Evolutionary conservation across 2,329 filamentous ascomycete genomes (phyloP), one percentile per base, ranked within the genome.

Genomic region (Seiridium cupressi): DNA sequence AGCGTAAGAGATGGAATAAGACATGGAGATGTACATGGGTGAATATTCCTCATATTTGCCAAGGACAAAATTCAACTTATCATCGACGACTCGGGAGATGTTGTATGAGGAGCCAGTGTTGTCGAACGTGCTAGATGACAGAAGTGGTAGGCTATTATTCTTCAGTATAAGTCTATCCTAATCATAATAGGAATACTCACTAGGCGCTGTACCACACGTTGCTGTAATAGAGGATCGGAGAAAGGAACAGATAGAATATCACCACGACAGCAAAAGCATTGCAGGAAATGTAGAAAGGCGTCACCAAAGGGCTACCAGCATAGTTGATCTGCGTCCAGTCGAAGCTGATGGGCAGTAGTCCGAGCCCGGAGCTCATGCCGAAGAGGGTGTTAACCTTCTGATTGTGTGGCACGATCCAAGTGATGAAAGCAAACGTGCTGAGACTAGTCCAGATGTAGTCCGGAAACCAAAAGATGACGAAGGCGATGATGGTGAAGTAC

Each of bases 1-100:
- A 10, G 68, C 74, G 56, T 76, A 76, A 13, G 72, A 71, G 32
- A 76, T 62, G 3, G 72, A 66, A 57, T 73, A 75, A 0, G 72
- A 71, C 61, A 71, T 67, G 6, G 72, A 73, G 34, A 76, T 70
- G 60, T 73, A 76, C 60, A 76, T 70, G 0, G 73, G 74, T 13
- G 74, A 75, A 62, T 75, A 75, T 3, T 61, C 55, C 36, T 73
- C 59, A 59, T 74, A 74, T 42, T 70, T 71, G 56, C 56, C 63
- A 5, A 64, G 60, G 11, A 70, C 68, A 34, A 74, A 72, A 57
- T 70, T 60, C 3, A 68, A 60, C 35, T 69, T 65, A 3, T 62
- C 53, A 55, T 71, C 65, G 10, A 75, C 64, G 10, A 74, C 66
- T 2, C 62, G 62, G 6, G 72, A 63, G 18, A 73, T 64, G 35